Conservation (phyloP, 768 basidiomycete species). For the Suillus occidentalis region DNA sequence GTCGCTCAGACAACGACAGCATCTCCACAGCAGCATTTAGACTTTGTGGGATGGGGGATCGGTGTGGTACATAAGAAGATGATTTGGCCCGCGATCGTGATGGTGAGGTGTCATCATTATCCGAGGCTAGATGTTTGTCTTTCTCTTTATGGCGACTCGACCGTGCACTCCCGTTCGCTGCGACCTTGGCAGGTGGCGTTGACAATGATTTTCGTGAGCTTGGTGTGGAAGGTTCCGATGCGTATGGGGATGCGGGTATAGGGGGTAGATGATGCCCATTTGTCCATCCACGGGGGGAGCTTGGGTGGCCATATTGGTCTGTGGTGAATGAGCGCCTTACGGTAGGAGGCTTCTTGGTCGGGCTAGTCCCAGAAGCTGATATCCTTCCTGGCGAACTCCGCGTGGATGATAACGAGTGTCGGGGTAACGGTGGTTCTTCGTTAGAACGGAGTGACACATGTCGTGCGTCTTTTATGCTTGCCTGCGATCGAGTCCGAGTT, state of each 20-base stretch:
- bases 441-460: constrained; percentile 30
- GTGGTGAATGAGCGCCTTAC: constrained; percentile 35
- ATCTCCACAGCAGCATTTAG: constrained; percentile 72
- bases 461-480: constrained; percentile 36
- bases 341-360: constrained; percentile 29
- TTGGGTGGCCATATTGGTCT: constrained; percentile 27
- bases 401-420: constrained; percentile 34
- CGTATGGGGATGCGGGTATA: constrained; percentile 69
- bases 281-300: constrained; percentile 32
- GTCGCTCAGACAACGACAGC: constrained; percentile 39
- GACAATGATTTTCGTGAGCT: constrained; percentile 50
- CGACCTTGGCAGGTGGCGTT: constrained; percentile 34
- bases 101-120: constrained; percentile 37
- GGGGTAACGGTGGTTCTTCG: constrained; percentile 25
- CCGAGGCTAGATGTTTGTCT: constrained; percentile 33
- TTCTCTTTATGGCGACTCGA: constrained; percentile 32
- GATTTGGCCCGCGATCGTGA: constrained; percentile 54
- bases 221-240: constrained; percentile 59
- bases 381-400: constrained; percentile 35
- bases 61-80: constrained; percentile 54
- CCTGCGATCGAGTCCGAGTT: constrained; percentile 34
- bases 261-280: constrained; percentile 53
- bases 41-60: constrained; percentile 64
- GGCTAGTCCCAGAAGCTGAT: constrained; percentile 17
- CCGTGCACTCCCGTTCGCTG: constrained; percentile 19